These are phyloP conservation scores for Leishmania mexicana DNA, from an alignment of 208 protist species.

Conservation along the genomic window DNA sequence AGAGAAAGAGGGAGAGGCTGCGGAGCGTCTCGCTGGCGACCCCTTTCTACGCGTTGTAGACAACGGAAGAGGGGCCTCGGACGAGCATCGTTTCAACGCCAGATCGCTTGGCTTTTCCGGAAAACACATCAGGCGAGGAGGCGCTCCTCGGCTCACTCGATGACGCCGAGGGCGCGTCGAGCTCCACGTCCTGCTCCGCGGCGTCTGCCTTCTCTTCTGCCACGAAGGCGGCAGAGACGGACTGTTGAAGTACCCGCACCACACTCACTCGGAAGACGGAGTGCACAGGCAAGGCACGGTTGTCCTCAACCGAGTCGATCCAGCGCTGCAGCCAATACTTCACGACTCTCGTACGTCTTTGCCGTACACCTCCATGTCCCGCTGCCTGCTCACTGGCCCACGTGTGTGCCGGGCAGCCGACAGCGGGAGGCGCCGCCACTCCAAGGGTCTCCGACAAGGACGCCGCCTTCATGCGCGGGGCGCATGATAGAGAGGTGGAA, in stretches of 20 bases:
- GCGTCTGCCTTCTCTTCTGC: background rate
- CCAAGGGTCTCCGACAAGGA: background rate
- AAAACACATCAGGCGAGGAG: background rate
- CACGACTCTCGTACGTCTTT: background rate
- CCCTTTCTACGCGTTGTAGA: background rate
- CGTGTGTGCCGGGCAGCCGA: conserved; percentile 16
- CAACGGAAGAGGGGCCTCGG: conserved; percentile 9
- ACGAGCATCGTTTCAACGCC: conserved; percentile 14
- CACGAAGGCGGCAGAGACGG: background rate
- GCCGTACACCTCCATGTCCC: background rate
- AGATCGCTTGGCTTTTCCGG: background rate
- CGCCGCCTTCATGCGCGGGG: background rate
- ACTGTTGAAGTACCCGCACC: background rate
- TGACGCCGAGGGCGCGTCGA: background rate
- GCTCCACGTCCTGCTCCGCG: background rate
- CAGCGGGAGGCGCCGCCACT: conserved; percentile 11
- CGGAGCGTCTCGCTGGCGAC: background rate
- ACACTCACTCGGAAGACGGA: conserved; percentile 10
- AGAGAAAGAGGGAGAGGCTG: background rate
- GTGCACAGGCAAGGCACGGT: background rate
- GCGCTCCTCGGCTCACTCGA: too few species aligned
- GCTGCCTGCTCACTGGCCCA: background rate
- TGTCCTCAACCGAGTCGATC: conserved; percentile 16
- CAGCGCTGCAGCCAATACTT: conserved; percentile 24
- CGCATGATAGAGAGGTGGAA: background rate